Evolutionary conservation across 257 asterid species (phyloP), one percentile per base, ranked within the genome.

Genomic region (Paulownia fortunei): DNA sequence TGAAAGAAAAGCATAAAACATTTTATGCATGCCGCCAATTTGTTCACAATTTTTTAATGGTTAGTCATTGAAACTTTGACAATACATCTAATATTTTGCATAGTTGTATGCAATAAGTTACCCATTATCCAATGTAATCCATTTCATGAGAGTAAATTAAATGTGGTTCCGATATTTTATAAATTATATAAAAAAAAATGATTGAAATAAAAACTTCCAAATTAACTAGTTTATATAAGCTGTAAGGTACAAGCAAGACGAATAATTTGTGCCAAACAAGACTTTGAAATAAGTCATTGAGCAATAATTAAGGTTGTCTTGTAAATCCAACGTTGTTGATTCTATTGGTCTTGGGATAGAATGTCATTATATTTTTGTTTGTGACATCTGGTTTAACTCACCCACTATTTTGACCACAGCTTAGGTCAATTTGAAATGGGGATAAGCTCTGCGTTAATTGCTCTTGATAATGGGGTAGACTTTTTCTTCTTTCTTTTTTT

Each of bases 381-480:
- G 51, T 56, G 63, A 67, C 76, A 76, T 55, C 0, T 79, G 82
- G 64, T 39, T 46, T n/a, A 8, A 19, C 5, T 30, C 1, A 27
- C n/a, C 7, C 19, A 16, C 9, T 32, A 13, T 66, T 36, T 23
- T 58, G 67, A 4, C 13, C 36, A 27, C 12, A 18, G 79, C 27
- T 44, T 34, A 10, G 70, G 76, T 78, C 51, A 51, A 41, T 36
- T 61, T 66, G 26, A 13, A 52, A 70, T 56, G 30, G 76, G 76
- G 82, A 85, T 85, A 80, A 73, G 64, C 27, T 32, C 71, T 21
- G 27, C 23, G 41, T 76, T 51, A 80, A 83, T 65, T 72, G 64
- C 79, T 71, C 0, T 6, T 15, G 81, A 85, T 85, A 63, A 41
- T 51, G 79, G 8, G 60, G 66, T 63, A 41, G 42, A 59, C 26